Evolutionary conservation across 129 eudicot species (phyloP), one percentile per base, ranked within the genome.

Genomic region (carrot (Daucus carota)): DNA sequence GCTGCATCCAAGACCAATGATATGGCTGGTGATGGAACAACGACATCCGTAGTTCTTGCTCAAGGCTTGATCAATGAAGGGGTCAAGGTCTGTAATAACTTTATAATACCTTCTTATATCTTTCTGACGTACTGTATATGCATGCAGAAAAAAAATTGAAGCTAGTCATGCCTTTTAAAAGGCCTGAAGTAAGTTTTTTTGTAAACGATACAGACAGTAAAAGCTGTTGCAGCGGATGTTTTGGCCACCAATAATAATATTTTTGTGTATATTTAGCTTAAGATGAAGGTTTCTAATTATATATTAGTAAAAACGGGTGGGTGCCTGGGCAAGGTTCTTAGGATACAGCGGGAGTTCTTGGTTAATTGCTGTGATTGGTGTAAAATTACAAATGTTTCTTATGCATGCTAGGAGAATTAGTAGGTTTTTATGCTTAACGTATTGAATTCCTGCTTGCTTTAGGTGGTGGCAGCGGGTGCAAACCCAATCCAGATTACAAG

Each of bases 381-480:
- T n/a, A 57, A 15, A 57, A 24, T 9, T 57, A 10, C 31, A 57
- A 8, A 57, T 57, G 63, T 57, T 57, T 12, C 32, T 57, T n/a
- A 57, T 57, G 32, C 45, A 2, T 34, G 44, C 1, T 40, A 29
- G 70, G 38, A 70, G 22, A 38, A 40, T 22, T 42, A n/a, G 43
- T 18, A 15, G 36, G 46, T 33, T 8, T 41, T 1, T 63, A 29
- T 77, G 24, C 4, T 44, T 40, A 52, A 70, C 73, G n/a, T 36
- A 2, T 41, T 28, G 48, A 43, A 10, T 5, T 57, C 43, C 34
- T 80, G 34, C 17, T 63, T 16, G 32, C 22, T 12, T 68, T 80
- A 91, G 96, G 92, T 90, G 65, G 96, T 91, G 59, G 89, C 93
- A 62, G 90, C 93, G 41, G 93, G 93, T 79, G 93, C 93, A 72